Conservation (phyloP, 306 rosid genomes). For the Cucurbita pepo region DNA sequence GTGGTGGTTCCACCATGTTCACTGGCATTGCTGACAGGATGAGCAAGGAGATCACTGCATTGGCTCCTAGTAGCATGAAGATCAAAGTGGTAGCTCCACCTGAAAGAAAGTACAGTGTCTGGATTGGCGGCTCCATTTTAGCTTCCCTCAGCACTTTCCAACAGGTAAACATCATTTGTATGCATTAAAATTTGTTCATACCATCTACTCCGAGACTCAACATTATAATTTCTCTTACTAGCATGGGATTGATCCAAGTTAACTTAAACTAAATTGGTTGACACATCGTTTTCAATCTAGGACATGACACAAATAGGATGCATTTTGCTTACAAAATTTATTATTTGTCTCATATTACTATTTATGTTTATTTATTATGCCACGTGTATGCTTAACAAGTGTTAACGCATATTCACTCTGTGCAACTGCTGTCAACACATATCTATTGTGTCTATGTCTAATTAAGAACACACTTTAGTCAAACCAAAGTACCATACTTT, state of each 20-base stretch:
- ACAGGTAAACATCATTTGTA: slow-evolving; percentile 38
- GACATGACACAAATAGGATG: neutral
- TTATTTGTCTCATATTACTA: neutral
- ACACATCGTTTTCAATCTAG: neutral
- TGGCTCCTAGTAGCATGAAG: slow-evolving; percentile 95
- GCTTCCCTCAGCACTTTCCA: slow-evolving; percentile 99
- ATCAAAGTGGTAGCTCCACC: slow-evolving; percentile 96
- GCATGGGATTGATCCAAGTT: neutral
- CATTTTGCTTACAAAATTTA: neutral
- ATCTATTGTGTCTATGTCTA: neutral
- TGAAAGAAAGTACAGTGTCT: slow-evolving; percentile 91
- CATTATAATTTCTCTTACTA: neutral
- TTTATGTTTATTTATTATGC: neutral
- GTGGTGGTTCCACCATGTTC: slow-evolving; percentile 96
- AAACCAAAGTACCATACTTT: neutral
- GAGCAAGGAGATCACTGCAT: slow-evolving; percentile 92
- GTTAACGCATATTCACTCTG: too few relatives aligned
- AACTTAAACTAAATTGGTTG: neutral
- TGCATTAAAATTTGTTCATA: neutral
- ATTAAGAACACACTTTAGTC: neutral
- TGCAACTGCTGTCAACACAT: too few relatives aligned
- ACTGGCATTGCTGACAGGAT: slow-evolving; percentile 96
- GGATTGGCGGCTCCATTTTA: slow-evolving; percentile 96
- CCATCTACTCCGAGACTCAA: neutral
- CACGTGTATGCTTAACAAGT: neutral